A percentile compares a stretch with the other conserved stretches of the same genome.
phyloP scores from a whole-genome alignment of 1,139 yeast genomes.

The Scheffersomyces lignicola region DNA sequence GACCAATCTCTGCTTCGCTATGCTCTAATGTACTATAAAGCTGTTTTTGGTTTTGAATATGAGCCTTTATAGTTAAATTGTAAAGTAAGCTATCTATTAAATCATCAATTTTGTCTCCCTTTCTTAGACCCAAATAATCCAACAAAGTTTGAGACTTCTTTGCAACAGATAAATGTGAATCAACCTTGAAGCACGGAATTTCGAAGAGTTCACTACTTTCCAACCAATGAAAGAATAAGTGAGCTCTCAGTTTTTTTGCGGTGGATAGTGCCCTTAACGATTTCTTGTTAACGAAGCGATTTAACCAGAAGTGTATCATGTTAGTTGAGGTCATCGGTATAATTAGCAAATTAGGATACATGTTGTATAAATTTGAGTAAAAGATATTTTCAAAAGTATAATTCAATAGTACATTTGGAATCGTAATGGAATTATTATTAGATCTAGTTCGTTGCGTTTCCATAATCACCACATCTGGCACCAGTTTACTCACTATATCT shows the following conservation, averaged over 20 bases:
- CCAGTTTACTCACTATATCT: constrained; percentile 15
- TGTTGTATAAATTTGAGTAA: constrained; percentile 15
- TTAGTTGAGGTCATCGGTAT: constrained; percentile 37
- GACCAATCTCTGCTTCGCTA: constrained; percentile 10
- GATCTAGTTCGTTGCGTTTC: constrained; percentile 45
- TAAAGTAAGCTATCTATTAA: constrained; percentile 41
- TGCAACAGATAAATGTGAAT: not conserved
- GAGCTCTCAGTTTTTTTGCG: constrained; percentile 21
- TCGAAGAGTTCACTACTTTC: constrained; percentile 6
- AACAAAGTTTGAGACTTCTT: constrained; percentile 11
- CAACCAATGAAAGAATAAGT: constrained; percentile 20
- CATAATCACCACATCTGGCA: constrained; percentile 27
- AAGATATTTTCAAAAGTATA: constrained; percentile 35
- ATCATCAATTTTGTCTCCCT: constrained; percentile 36
- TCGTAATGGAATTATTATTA: constrained; percentile 28
- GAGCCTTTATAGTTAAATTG: constrained; percentile 27
- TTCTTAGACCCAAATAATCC: constrained; percentile 10
- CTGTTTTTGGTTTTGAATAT: constrained; percentile 18
- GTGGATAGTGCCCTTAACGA: constrained; percentile 18
- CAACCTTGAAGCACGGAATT: constrained; percentile 9
- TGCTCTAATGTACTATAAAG: constrained; percentile 6
- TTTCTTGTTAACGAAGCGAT: constrained; percentile 29
- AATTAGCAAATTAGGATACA: constrained; percentile 14
- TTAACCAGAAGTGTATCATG: constrained; percentile 41
- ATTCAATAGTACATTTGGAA: constrained; percentile 40